These are phyloP conservation scores for Allium cepa DNA, from an alignment of 106 monocot species.

Conservation along the genomic window DNA sequence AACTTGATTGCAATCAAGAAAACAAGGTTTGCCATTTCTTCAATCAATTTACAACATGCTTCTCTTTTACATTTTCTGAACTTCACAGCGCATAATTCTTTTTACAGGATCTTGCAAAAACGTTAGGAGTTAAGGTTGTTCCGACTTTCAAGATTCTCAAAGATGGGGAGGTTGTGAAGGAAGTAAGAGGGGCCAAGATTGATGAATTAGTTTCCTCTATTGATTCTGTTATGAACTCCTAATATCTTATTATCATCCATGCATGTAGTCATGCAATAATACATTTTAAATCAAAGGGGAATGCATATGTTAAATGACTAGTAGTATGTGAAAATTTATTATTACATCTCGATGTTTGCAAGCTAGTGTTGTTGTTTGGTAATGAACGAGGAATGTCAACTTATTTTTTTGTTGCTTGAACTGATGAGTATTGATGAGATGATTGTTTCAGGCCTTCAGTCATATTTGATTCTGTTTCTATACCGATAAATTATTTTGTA, in stretches of 20 bases:
- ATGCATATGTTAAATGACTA: no score
- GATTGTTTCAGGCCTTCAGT: no score
- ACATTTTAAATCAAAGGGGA: background rate
- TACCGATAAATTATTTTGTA: no score
- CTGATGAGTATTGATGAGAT: no score
- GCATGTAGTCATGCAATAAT: background rate
- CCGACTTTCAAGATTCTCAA: slow-evolving; percentile 93
- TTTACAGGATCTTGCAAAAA: slow-evolving; percentile 68
- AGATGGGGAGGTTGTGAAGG: slow-evolving; percentile 61
- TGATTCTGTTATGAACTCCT: slow-evolving; percentile 30
- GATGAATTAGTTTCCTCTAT: slow-evolving; percentile 69
- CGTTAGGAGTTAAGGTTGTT: slow-evolving; percentile 65
- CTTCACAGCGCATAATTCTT: background rate
- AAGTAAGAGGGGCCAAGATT: slow-evolving; percentile 78
- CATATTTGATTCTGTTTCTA: no score
- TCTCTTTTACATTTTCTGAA: background rate
- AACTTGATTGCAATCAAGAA: slow-evolving; percentile 88
- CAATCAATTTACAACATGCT: background rate
- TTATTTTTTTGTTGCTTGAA: no score
- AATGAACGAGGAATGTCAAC: no score
- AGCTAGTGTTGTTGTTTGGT: no score
- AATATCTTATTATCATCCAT: background rate
- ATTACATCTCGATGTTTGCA: no score
- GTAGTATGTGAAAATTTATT: no score
- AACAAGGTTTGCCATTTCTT: slow-evolving; percentile 49